phyloP scores from a whole-genome alignment of 1,139 yeast genomes.

The Saccharomycopsis crataegensis region DNA sequence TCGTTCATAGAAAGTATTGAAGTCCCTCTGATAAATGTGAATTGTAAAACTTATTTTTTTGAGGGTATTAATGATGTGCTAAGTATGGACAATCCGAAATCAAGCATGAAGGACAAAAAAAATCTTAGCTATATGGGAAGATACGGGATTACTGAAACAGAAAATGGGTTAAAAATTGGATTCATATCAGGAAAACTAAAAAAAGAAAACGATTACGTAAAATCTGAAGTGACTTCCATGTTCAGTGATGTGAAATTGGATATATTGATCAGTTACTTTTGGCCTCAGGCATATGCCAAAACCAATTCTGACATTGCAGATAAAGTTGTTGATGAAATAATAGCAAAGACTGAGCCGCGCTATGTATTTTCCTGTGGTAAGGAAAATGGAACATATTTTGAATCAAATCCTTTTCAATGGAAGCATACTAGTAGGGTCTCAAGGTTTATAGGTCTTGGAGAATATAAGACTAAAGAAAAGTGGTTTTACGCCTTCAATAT shows the following conservation, averaged over 20 bases:
- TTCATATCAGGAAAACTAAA: not conserved
- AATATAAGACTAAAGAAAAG: conserved; percentile 7
- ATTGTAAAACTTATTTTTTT: not conserved
- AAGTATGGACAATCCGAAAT: not conserved
- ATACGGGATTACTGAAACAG: not conserved
- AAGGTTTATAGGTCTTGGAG: conserved; percentile 11
- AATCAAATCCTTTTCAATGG: conserved; percentile 10
- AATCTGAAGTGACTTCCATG: too few relatives aligned
- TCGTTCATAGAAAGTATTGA: not conserved
- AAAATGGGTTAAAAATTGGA: not conserved
- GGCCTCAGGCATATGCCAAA: conserved; percentile 6
- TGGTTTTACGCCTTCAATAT: conserved; percentile 15
- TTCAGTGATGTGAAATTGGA: not conserved
- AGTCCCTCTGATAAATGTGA: not conserved
- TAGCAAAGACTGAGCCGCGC: conserved; percentile 3
- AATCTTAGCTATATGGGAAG: not conserved
- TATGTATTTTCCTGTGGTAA: conserved; percentile 9
- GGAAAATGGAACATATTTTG: not conserved
- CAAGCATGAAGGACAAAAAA: not conserved
- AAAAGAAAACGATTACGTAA: not conserved
- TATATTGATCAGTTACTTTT: conserved; percentile 3
- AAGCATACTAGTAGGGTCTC: conserved; percentile 2
- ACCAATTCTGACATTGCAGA: not conserved
- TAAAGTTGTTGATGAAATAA: not conserved
- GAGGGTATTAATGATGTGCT: not conserved